Base-by-base conservation (phyloP, 2,329 filamentous ascomycete species). In the Talaromyces sp. region DNA sequence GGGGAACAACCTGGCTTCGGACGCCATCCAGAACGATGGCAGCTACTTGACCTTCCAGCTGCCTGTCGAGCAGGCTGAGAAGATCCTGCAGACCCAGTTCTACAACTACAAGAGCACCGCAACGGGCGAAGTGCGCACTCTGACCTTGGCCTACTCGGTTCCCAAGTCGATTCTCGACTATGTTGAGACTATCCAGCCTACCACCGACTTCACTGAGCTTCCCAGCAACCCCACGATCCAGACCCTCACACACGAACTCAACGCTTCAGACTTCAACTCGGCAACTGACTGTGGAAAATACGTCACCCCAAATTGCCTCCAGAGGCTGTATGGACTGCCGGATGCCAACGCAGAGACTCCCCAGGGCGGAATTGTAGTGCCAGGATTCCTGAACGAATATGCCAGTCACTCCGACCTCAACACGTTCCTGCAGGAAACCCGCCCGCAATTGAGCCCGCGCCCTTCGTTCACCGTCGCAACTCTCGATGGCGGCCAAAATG, bases 151-250 rank as follows among this genome's bases (percentile, higher is more conserved):
- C 53, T 90, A 90, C 73, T 88, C 85, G 0, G 79, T 90, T 1
- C 88, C 87, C 0, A 76, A 77, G 57, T 72, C 79, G 0, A 72
- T 90, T 10, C 78, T 80, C 57, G 67, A 76, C 51, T 78, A 85
- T 67, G 79, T 90, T 61, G 82, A 85, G 61, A 79, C 88, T 68
- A 84, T 89, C 54, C 85, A 88, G 71, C 87, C 87, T 0, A 89
- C 86, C 0, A 88, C 84, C 5, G 79, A 83, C 39, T 89, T 89
- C 62, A 82, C 83, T 25, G 75, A 81, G 62, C 76, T 53, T n/a
- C 17, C 49, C 4, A n/a, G 27, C 30, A 10, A 47, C 44, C n/a
- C 44, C 9, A 47, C 10, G 11, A 19, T 47, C 44, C 44, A 47
- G 6, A 47, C 44, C n/a, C 9, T 47, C 1, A 25, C 44, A 2